phyloP scores from a whole-genome alignment of 495 filamentous ascomycete species.

The Aspergillus indologenus region DNA sequence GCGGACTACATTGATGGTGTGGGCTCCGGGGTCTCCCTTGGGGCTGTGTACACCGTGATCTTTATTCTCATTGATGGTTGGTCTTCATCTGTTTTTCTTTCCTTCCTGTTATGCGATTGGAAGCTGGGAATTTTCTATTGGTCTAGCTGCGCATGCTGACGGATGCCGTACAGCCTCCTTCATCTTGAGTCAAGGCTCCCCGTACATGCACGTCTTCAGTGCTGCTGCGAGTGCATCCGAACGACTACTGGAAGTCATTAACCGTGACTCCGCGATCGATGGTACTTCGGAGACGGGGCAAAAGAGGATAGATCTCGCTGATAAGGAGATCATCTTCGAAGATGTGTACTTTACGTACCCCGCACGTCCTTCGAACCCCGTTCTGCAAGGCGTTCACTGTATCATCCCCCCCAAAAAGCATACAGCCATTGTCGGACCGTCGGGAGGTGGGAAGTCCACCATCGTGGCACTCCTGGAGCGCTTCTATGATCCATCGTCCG shows the following conservation, averaged over 20 bases:
- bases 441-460: slow-evolving; percentile 70
- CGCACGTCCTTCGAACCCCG: slow-evolving; percentile 53
- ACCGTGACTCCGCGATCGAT: slow-evolving; percentile 50
- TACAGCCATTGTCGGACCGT: slow-evolving; percentile 65
- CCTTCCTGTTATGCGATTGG: too few species aligned
- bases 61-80: slow-evolving; percentile 55
- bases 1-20: slow-evolving; percentile 44
- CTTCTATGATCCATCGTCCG: slow-evolving; percentile 43
- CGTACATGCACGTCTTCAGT: slow-evolving; percentile 60
- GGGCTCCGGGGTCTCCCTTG: slow-evolving; percentile 41
- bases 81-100: too few species aligned
- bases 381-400: slow-evolving; percentile 46
- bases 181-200: slow-evolving; percentile 60
- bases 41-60: slow-evolving; percentile 61
- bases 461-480: slow-evolving; percentile 55
- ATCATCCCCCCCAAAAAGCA: slow-evolving; percentile 53
- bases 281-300: slow-evolving; percentile 37
- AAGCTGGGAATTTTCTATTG: too few species aligned
- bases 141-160: too few species aligned
- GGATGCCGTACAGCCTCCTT: slow-evolving; percentile 44
- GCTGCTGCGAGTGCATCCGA: slow-evolving; percentile 54
- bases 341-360: slow-evolving; percentile 62
- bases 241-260: slow-evolving; percentile 47
- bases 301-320: slow-evolving; percentile 25
- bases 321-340: slow-evolving; percentile 43